phyloP scores from a whole-genome alignment of 306 rosid genomes.

The Chamaecrista fasciculata region DNA sequence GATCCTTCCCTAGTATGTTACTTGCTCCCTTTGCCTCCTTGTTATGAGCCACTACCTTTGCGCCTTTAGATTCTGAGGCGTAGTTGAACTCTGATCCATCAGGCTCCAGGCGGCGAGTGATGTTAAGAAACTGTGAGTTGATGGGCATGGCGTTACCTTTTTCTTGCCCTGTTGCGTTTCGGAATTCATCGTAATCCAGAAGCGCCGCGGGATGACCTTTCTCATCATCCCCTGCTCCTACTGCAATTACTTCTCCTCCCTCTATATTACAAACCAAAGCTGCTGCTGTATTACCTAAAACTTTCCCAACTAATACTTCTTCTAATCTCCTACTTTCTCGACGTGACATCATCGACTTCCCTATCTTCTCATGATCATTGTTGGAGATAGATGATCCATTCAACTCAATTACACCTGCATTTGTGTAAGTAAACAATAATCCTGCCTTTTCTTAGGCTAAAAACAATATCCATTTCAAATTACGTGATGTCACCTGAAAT shows the following conservation, averaged over 20 bases:
- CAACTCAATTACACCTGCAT: slow-evolving; percentile 42
- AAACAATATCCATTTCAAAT: slow-evolving; percentile 22
- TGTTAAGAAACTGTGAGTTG: slow-evolving; percentile 42
- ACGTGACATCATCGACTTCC: slow-evolving; percentile 34
- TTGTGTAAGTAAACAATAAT: slow-evolving; percentile 22
- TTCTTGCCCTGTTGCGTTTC: slow-evolving; percentile 45
- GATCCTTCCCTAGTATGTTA: slow-evolving; percentile 71
- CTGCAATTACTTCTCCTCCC: slow-evolving; percentile 29
- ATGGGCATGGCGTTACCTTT: slow-evolving; percentile 20
- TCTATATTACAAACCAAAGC: slow-evolving; percentile 54
- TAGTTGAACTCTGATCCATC: slow-evolving; percentile 79
- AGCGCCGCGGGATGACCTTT: slow-evolving; percentile 33
- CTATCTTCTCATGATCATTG: slow-evolving; percentile 30
- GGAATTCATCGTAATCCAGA: slow-evolving; percentile 55
- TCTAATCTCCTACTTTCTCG: slow-evolving; percentile 42
- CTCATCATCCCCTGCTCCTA: slow-evolving; percentile 29
- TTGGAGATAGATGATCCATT: slow-evolving; percentile 41
- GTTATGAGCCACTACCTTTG: slow-evolving; percentile 83
- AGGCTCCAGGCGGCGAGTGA: slow-evolving; percentile 67
- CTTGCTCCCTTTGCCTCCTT: slow-evolving; percentile 88
- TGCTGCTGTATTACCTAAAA: slow-evolving; percentile 44
- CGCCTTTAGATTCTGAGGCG: slow-evolving; percentile 90
- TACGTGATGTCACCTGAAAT: too few relatives aligned
- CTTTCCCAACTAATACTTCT: slow-evolving; percentile 45
- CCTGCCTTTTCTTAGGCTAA: too few relatives aligned